A percentile compares a stretch with the other conserved stretches of the same genome.
Evolutionary conservation across 345 rosid genomes (phyloP).

Genomic region (Dipteronia dyeriana): DNA sequence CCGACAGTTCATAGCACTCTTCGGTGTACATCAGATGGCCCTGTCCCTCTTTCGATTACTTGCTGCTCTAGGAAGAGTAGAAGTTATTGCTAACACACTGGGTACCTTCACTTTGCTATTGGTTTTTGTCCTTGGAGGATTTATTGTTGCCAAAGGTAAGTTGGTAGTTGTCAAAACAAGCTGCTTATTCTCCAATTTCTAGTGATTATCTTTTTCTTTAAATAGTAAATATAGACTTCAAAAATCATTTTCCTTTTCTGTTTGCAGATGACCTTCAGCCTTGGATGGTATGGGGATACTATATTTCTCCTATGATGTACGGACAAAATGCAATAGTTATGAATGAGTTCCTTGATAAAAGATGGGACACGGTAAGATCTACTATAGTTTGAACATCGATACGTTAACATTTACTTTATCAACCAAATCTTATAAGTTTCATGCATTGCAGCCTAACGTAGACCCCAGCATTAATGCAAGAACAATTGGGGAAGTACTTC

Average conservation of each 20-base stretch:
- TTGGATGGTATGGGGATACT: constrained; percentile 89
- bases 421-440: neutral
- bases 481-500: constrained; percentile 70
- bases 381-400: neutral
- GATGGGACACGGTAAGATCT: constrained; percentile 72
- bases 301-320: constrained; percentile 92
- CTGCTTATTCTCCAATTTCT: no score
- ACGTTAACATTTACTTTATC: no score
- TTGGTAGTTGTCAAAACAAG: no score
- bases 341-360: constrained; percentile 80
- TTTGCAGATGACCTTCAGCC: constrained; percentile 64
- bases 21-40: constrained; percentile 85
- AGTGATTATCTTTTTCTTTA: neutral
- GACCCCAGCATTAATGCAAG: constrained; percentile 51
- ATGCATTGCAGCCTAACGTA: constrained; percentile 45
- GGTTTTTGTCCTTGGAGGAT: constrained; percentile 85
- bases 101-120: constrained; percentile 71
- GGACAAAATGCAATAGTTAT: constrained; percentile 89
- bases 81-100: constrained; percentile 61
- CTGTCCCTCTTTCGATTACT: constrained; percentile 80
- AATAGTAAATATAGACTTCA: neutral
- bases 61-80: constrained; percentile 85
- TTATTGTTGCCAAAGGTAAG: constrained; percentile 73
- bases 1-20: constrained; percentile 67
- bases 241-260: constrained; percentile 8